Base-by-base conservation (phyloP, 2,329 filamentous ascomycete species). In the Aspergillus caelatus region DNA sequence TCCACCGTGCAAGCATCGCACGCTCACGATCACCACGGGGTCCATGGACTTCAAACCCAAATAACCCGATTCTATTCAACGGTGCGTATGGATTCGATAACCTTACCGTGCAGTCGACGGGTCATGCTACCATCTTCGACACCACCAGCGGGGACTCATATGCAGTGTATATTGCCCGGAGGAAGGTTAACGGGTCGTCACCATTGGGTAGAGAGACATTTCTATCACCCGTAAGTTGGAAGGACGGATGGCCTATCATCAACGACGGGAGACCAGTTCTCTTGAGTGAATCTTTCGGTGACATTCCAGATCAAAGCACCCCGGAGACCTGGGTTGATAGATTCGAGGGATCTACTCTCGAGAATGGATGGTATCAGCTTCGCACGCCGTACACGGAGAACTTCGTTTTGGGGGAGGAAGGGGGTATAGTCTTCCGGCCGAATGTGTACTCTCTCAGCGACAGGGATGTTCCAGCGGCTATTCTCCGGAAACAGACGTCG, bases 361-460 rank as follows among this genome's bases (percentile, higher is more conserved):
- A 36, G 5, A 54, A 16, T 10, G 34, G 46, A 12, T 60, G 61
- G 61, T 62, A 60, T 23, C 56, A 59, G 39, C 21, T 62, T 10
- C 50, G 61, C 5, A 54, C 41, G 3, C 61, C 57, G 7, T 62
- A 62, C 23, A 55, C 48, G 9, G n/a, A 59, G n/a, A 60, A 45
- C 11, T 60, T 55, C 7, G 4, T 45, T 8, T 19, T 57, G 2
- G 4, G 36, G 5, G 26, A 43, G 12, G 5, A 54, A 8, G 10
- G 16, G 4, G 61, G 61, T 8, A 16, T 62, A n/a, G 23, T 59
- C 10, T 50, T 62, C 1, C 12, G 34, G 6, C 61, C 61, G n/a
- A 62, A 62, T 26, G 50, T 56, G 5, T 62, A 46, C 32, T 45
- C 57, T 1, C 50, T 62, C 12, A 60, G 61, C 36, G 61, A 62